Evolutionary conservation across 75 land plant species (phyloP).

Genomic region (Selaginella tamariscina): DNA sequence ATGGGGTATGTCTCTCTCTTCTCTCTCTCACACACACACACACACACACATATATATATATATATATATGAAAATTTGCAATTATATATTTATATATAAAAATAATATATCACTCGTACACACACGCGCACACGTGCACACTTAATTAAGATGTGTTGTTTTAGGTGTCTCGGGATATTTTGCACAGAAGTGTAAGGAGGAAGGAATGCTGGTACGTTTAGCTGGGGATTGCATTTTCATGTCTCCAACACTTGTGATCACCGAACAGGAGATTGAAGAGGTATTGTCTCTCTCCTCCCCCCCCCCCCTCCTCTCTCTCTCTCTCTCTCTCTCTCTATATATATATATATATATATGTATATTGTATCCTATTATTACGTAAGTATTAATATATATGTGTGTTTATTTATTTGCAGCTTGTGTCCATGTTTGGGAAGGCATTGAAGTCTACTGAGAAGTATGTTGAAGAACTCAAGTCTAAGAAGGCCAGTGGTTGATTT

Average conservation of each 20-base stretch:
- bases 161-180: constrained; percentile 71
- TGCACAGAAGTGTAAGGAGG: constrained; percentile 58
- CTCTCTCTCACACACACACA: no score
- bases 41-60: no score
- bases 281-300: constrained; percentile 30
- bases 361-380: background rate
- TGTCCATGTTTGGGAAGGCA: constrained; percentile 53
- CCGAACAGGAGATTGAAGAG: constrained; percentile 54
- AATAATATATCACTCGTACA: no score
- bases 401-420: constrained; percentile 29
- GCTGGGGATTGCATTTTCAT: constrained; percentile 80
- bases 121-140: no score
- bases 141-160: no score
- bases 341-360: background rate
- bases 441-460: constrained; percentile 49
- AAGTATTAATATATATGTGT: background rate
- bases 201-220: constrained; percentile 84
- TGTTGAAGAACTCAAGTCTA: constrained; percentile 45
- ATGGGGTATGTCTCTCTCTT: constrained; percentile 51
- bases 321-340: background rate
- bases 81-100: no score
- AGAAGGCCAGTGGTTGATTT: constrained; percentile 22
- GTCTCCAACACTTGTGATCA: constrained; percentile 74
- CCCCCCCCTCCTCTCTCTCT: no score
- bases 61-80: no score